Base-by-base conservation (phyloP, 2,329 filamentous ascomycete genomes). In the Nigrospora sphaerica region DNA sequence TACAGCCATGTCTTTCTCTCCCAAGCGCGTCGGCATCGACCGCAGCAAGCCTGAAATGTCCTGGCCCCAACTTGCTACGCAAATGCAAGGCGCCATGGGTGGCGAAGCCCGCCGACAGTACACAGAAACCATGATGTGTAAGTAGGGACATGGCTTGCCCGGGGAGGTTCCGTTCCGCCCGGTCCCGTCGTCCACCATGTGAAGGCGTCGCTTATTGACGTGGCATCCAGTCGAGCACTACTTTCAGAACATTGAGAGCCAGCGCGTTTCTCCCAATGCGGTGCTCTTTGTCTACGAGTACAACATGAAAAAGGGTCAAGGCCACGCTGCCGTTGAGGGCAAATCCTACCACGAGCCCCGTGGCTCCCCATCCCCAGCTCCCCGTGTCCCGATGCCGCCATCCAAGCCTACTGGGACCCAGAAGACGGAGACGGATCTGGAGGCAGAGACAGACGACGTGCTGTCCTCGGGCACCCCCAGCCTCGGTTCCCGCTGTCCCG, bases 231-330 rank as follows among this genome's bases (percentile, higher is more conserved):
- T 69, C 37, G 71, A 73, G 53, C 70, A 73, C 41, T 71, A 66
- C 46, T 73, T 70, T 47, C 67, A 71, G 49, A 72, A 72, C 49
- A 55, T 67, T 19, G 63, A 64, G n/a, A 63, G 59, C 12, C 52
- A 63, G 3, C 58, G 62, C 23, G 54, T 54, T 18, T 72, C 70
- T 1, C 67, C 68, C 9, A 61, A 65, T 28, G 68, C 66, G 1
- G 49, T 46, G 2, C 31, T 46, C 13, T 70, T 65, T 44, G 59
- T 72, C 10, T 44, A 51, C 3, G 61, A 66, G 46, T 63, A 71
- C 23, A 28, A 28, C 23, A 28, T 28, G 6, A 28, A 28, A 10
- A 28, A 28, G 23, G 23, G 23, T 10, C 6, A 28, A 9, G 23
- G 7, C 4, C 6, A 28, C 7, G 10, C 23, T 28, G 4, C 7